Evolutionary conservation across 108 stramenopile genomes (phyloP).

Genomic region (Bacterosira constricta): DNA sequence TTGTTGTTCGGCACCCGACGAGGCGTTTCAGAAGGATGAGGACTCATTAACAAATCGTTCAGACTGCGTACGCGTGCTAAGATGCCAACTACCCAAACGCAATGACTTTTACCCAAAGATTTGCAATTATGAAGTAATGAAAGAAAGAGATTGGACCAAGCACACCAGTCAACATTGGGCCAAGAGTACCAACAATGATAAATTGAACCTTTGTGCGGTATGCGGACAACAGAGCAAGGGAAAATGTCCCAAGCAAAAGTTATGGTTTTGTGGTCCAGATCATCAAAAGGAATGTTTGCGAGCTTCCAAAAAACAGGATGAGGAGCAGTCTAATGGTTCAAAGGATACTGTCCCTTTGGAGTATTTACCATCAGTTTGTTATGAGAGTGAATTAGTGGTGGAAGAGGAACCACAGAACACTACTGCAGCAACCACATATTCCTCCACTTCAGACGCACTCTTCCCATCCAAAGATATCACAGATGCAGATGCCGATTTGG

Average conservation of each 20-base stretch:
- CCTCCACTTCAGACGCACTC: conserved; percentile 14
- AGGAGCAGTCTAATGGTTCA: conserved; percentile 20
- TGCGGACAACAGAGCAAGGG: conserved; percentile 70
- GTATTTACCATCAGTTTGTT: conserved; percentile 71
- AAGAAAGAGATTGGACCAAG: conserved; percentile 56
- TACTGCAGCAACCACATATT: not conserved
- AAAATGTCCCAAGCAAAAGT: conserved; percentile 68
- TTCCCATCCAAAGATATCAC: conserved; percentile 39
- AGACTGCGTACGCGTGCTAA: conserved; percentile 59
- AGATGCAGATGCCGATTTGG: conserved; percentile 66
- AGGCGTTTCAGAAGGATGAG: not conserved
- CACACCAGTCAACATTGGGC: conserved; percentile 59
- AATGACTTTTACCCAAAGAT: conserved; percentile 76
- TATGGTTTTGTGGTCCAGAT: conserved; percentile 66
- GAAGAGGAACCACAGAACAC: conserved; percentile 74
- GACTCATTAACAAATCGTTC: conserved; percentile 4
- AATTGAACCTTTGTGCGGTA: conserved; percentile 66
- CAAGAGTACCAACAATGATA: conserved; percentile 16
- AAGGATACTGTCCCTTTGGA: conserved; percentile 13
- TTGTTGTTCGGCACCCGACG: conserved; percentile 35
- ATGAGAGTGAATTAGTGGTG: conserved; percentile 78
- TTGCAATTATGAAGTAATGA: conserved; percentile 21
- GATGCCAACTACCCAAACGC: conserved; percentile 67
- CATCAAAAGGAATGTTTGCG: conserved; percentile 77
- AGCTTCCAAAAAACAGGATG: conserved; percentile 26